phyloP scores from a whole-genome alignment of 2,329 filamentous ascomycete species.

The Arthrobotrys conoides region DNA sequence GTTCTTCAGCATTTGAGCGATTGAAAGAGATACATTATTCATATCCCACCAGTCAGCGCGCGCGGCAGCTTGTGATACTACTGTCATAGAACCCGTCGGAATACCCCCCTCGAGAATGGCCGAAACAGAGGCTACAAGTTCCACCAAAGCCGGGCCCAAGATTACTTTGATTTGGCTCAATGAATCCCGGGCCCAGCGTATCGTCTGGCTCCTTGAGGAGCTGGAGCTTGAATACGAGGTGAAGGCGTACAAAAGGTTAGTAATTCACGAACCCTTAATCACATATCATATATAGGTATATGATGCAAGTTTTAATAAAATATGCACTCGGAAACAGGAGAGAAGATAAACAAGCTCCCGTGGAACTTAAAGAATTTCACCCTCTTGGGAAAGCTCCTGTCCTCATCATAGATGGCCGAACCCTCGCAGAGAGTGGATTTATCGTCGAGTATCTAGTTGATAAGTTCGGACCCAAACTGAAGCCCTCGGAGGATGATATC shows the following conservation, averaged over 20 bases:
- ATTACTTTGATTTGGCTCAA: conserved; percentile 76
- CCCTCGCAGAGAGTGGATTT: conserved; percentile 84
- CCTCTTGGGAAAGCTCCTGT: conserved; percentile 89
- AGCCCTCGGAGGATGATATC: conserved; percentile 74
- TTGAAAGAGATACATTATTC: not conserved
- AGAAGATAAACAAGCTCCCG: conserved; percentile 72
- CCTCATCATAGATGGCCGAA: conserved; percentile 75
- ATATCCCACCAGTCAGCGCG: too few relatives aligned
- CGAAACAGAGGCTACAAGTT: conserved; percentile 3
- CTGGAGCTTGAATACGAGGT: conserved; percentile 84
- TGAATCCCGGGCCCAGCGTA: conserved; percentile 83
- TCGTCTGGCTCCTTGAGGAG: conserved; percentile 88
- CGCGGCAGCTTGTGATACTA: not conserved
- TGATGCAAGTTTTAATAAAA: not conserved
- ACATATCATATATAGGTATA: too few relatives aligned
- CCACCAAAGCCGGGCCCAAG: conserved; percentile 17
- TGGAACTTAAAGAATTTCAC: conserved; percentile 82
- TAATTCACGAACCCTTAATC: not conserved
- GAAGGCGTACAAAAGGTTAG: conserved; percentile 80
- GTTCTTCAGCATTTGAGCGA: not conserved
- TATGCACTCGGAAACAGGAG: not conserved
- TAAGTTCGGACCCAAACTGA: conserved; percentile 73
- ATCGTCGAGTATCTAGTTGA: conserved; percentile 88
- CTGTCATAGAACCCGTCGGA: not conserved
- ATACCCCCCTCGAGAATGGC: conserved; percentile 34